Conservation (phyloP, 108 stramenopile genomes). For the Pseudonitzschia pungens region DNA sequence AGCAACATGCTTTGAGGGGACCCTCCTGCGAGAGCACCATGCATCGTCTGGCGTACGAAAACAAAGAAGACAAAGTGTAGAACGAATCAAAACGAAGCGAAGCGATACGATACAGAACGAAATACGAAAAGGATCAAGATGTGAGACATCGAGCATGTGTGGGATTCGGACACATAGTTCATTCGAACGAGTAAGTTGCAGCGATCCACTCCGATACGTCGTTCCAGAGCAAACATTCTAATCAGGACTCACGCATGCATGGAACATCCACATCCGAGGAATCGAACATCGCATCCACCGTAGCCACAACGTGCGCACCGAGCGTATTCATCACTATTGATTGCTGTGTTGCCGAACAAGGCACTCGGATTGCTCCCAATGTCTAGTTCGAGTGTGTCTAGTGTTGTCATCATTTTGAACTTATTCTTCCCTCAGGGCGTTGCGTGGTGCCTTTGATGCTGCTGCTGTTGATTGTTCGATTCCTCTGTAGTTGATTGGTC, state of each 20-base stretch:
- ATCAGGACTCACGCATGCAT: constrained; percentile 48
- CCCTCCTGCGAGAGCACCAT: constrained; percentile 24
- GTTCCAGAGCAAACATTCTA: background rate
- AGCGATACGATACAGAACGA: no score
- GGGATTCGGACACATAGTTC: no score
- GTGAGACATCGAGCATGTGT: no score
- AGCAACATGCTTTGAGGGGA: constrained; percentile 32
- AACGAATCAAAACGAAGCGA: background rate
- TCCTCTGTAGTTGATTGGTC: background rate
- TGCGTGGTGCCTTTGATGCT: background rate
- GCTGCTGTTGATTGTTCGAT: background rate
- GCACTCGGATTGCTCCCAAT: constrained; percentile 31
- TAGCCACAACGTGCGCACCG: constrained; percentile 64
- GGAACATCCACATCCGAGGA: constrained; percentile 60
- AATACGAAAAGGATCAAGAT: no score
- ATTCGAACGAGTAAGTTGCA: no score
- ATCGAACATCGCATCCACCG: constrained; percentile 66
- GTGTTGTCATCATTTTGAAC: constrained; percentile 13
- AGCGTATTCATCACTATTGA: constrained; percentile 55
- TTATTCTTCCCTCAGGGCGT: background rate
- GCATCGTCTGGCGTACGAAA: constrained; percentile 38
- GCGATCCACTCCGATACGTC: background rate
- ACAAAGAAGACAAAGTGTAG: background rate
- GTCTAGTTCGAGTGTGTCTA: constrained; percentile 34
- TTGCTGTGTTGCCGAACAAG: constrained; percentile 41